Base-by-base conservation (phyloP, 768 basidiomycete genomes). In the Boletus tylopilopsis region DNA sequence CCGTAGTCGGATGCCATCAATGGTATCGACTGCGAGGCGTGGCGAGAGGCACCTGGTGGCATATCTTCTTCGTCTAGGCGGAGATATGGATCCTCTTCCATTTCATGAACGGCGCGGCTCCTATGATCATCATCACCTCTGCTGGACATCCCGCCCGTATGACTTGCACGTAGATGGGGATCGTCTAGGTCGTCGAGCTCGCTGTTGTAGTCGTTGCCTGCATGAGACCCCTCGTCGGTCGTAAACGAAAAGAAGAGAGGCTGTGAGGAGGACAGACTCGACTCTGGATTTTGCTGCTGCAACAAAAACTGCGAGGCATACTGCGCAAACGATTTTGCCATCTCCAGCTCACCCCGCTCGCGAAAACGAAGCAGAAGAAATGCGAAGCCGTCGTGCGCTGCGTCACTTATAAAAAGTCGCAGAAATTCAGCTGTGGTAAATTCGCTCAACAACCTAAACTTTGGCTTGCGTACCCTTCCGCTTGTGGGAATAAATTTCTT, bases 161-260 rank as follows among this genome's bases (percentile, higher is more conserved):
- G 55, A 24, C 51, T 60, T 45, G 72, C 60, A 51, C 76, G 73
- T 25, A 90, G 72, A 71, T 89, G 87, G 1, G 89, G 89, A 67
- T 90, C 88, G 64, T 88, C 85, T 23, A 77, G 63, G 72, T 90
- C 87, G 64, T 87, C 85, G 37, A 86, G 70, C 62, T 84, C 79
- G 32, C 67, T 67, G 50, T 75, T 71, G 55, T 71, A 66, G 53
- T 71, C 66, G 61, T 73, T 69, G 51, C 76, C 80, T 57, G 71
- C 69, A 64, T 78, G 76, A 51, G 74, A 69, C 47, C 77, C 85
- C 46, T 82, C 76, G 70, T 88, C 86, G 54, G 87, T 88, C 38
- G 84, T 84, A 68, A 91, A 90, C 18, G 89, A 91, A 76, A 87
- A 92, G 76, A 92, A 92, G 67, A 92, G 79, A 46, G 90, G 89